Conservation (phyloP, 2,329 filamentous ascomycete species). For the Neoscytalidium dimidiatum region DNA sequence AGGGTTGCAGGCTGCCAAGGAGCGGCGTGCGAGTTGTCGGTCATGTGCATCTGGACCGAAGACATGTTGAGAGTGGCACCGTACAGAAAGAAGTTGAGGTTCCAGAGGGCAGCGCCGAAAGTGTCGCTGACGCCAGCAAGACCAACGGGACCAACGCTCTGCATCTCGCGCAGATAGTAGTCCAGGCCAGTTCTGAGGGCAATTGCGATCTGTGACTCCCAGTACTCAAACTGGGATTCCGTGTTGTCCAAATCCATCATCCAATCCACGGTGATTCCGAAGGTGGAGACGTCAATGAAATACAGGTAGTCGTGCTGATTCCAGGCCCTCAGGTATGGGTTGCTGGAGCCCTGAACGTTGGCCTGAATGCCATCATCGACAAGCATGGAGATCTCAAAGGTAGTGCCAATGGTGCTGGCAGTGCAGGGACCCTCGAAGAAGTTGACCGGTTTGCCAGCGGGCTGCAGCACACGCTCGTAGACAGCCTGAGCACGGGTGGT, state of each 20-base stretch:
- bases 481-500: slow-evolving; percentile 47
- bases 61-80: slow-evolving; percentile 50
- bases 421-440: slow-evolving; percentile 54
- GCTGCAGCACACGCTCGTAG: slow-evolving; percentile 48
- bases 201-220: slow-evolving; percentile 47
- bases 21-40: slow-evolving; percentile 53
- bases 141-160: slow-evolving; percentile 52
- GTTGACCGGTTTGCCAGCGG: slow-evolving; percentile 38
- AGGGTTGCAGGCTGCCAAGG: slow-evolving; percentile 51
- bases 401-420: slow-evolving; percentile 53
- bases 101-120: slow-evolving; percentile 54
- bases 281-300: slow-evolving; percentile 51
- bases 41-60: slow-evolving; percentile 57
- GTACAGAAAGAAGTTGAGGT: slow-evolving; percentile 55
- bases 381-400: slow-evolving; percentile 50
- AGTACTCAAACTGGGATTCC: slow-evolving; percentile 50
- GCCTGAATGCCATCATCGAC: slow-evolving; percentile 42
- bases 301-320: slow-evolving; percentile 59
- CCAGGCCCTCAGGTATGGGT: slow-evolving; percentile 45
- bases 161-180: slow-evolving; percentile 56
- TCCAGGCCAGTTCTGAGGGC: slow-evolving; percentile 45
- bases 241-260: slow-evolving; percentile 51
- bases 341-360: slow-evolving; percentile 35
- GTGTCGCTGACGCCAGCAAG: slow-evolving; percentile 49
- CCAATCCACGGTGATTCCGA: slow-evolving; percentile 45